Percentiles rank a stretch among this genome's conserved stretches.
These are phyloP conservation scores for Coemansia sp. DNA, from an alignment of 192 early-diverging fungal species.

Conservation along the genomic window DNA sequence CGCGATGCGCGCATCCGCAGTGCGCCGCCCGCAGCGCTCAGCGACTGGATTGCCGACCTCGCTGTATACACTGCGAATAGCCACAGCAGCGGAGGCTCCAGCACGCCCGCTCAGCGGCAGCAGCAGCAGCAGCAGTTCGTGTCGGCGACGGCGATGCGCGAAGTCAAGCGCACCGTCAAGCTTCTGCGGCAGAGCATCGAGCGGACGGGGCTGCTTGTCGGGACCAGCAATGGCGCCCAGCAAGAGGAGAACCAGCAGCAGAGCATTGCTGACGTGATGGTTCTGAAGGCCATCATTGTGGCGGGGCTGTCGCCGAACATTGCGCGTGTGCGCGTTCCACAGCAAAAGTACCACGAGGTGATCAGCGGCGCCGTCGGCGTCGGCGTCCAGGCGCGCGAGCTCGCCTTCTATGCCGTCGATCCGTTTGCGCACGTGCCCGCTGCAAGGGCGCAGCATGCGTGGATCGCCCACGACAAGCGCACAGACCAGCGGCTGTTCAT, in stretches of 20 bases:
- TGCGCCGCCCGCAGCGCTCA: slow-evolving; percentile 21
- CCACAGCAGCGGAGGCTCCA: neutral
- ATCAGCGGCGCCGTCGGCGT: slow-evolving; percentile 71
- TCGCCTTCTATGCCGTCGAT: slow-evolving; percentile 69
- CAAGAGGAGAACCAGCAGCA: neutral
- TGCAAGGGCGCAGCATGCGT: neutral
- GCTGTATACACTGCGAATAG: slow-evolving; percentile 55
- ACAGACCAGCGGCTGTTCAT: slow-evolving; percentile 73
- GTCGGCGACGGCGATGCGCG: slow-evolving; percentile 64
- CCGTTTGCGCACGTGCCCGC: neutral
- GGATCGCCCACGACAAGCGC: slow-evolving; percentile 36
- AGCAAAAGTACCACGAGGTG: slow-evolving; percentile 72
- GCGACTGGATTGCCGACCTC: slow-evolving; percentile 72
- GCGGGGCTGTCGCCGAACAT: slow-evolving; percentile 88
- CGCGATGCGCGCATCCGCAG: neutral
- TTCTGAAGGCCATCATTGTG: slow-evolving; percentile 75
- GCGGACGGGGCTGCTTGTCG: slow-evolving; percentile 1
- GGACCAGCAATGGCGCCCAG: neutral
- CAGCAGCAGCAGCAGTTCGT: slow-evolving; percentile 24
- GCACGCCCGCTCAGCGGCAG: too few species aligned
- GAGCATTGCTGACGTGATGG: slow-evolving; percentile 24
- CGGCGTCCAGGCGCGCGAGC: slow-evolving; percentile 71
- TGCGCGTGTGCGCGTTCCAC: slow-evolving; percentile 70
- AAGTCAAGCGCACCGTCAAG: slow-evolving; percentile 61
- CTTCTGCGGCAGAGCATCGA: slow-evolving; percentile 64